A percentile compares a stretch with the other conserved stretches of the same genome.
Evolutionary conservation across 768 basidiomycete genomes (phyloP).

Genomic region (Amanita jacksonii): DNA sequence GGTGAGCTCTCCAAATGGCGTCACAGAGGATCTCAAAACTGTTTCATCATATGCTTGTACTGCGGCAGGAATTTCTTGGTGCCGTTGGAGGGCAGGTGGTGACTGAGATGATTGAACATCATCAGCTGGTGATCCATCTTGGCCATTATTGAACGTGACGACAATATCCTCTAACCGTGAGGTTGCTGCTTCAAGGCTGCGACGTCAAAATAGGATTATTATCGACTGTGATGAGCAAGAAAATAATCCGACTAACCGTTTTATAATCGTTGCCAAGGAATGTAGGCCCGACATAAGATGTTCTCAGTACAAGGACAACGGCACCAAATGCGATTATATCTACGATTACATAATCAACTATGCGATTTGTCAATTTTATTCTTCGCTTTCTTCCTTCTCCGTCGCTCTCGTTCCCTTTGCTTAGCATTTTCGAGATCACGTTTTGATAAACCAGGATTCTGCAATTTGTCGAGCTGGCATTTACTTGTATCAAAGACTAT

Average conservation of each 20-base stretch:
- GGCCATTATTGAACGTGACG: conserved; percentile 20
- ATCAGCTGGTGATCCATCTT: not conserved
- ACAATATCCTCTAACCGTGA: conserved; percentile 90
- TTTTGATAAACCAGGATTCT: conserved; percentile 73
- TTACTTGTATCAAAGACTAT: conserved; percentile 15
- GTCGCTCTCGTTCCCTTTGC: conserved; percentile 67
- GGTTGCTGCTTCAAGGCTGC: conserved; percentile 85
- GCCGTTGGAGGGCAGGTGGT: conserved; percentile 24
- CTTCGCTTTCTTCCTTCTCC: conserved; percentile 69
- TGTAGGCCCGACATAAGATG: conserved; percentile 51
- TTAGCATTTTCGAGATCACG: conserved; percentile 58
- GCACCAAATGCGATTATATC: too few species aligned
- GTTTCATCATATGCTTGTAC: conserved; percentile 67
- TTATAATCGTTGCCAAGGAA: conserved; percentile 74
- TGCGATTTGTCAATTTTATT: conserved; percentile 37
- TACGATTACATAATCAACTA: conserved; percentile 9
- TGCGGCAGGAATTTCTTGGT: conserved; percentile 38
- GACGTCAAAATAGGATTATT: conserved; percentile 19
- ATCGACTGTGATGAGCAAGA: not conserved
- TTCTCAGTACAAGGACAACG: too few species aligned
- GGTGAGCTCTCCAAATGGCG: conserved; percentile 66
- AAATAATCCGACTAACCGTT: conserved; percentile 42
- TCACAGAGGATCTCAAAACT: conserved; percentile 65
- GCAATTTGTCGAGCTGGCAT: conserved; percentile 55
- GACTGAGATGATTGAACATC: conserved; percentile 21